phyloP scores from a whole-genome alignment of 2,329 filamentous ascomycete species.

The Apiospora rasikravindrae region DNA sequence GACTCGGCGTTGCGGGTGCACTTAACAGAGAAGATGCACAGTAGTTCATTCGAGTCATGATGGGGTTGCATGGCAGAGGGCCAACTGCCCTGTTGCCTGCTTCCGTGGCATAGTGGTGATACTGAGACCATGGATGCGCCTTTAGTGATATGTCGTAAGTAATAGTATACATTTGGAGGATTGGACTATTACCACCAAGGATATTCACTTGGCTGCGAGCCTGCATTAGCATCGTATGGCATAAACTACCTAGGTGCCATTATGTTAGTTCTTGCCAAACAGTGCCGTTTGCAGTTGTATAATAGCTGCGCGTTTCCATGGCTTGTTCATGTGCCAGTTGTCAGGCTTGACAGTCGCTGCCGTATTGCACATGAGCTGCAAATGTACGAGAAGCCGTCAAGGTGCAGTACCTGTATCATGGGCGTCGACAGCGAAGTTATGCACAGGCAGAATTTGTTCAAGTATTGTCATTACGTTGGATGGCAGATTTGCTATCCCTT shows the following conservation, averaged over 20 bases:
- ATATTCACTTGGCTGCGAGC: neutral
- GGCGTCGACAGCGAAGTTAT: neutral
- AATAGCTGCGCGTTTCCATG: neutral
- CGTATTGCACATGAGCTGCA: neutral
- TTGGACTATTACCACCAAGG: neutral
- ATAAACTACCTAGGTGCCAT: neutral
- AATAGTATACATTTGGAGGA: neutral
- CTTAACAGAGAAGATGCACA: neutral
- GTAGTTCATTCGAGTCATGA: neutral
- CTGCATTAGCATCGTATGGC: neutral
- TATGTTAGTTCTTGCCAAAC: neutral
- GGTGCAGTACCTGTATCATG: neutral
- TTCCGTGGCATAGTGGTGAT: neutral
- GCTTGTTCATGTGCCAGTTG: neutral
- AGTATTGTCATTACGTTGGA: constrained; percentile 15
- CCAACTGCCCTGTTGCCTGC: neutral
- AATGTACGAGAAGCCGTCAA: neutral
- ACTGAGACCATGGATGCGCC: neutral
- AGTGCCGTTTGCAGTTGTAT: neutral
- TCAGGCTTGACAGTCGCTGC: neutral
- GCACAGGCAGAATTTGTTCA: neutral
- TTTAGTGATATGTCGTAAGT: neutral
- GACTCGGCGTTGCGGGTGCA: neutral
- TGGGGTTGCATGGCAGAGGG: neutral
- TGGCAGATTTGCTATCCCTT: neutral